phyloP scores from a whole-genome alignment of 768 basidiomycete species.

The Boletus speciosus region DNA sequence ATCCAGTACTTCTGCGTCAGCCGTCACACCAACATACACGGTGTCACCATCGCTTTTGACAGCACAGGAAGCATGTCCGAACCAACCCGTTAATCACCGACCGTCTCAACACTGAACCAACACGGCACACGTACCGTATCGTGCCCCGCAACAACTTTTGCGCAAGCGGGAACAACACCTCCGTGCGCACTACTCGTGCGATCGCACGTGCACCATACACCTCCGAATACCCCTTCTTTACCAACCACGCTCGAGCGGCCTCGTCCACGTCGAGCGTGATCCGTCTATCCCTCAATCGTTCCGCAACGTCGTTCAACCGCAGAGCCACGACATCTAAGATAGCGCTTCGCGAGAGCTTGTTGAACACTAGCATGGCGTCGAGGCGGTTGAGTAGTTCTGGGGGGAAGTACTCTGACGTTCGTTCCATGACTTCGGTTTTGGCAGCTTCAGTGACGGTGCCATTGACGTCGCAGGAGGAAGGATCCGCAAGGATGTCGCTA shows the following conservation, averaged over 20 bases:
- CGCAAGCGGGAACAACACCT: conserved; percentile 80
- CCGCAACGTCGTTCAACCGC: conserved; percentile 70
- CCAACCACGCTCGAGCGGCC: conserved; percentile 64
- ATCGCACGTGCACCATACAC: conserved; percentile 87
- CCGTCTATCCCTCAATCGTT: conserved; percentile 57
- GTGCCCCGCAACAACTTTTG: conserved; percentile 76
- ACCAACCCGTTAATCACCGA: not conserved
- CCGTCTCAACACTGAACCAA: not conserved
- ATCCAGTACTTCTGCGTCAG: conserved; percentile 42
- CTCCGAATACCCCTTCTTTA: conserved; percentile 74
- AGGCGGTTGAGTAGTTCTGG: conserved; percentile 89
- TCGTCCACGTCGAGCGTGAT: conserved; percentile 72
- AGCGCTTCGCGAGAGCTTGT: conserved; percentile 73
- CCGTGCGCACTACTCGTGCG: conserved; percentile 77
- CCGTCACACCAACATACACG: conserved; percentile 50
- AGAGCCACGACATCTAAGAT: conserved; percentile 78
- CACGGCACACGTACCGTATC: conserved; percentile 49
- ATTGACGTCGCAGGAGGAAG: conserved; percentile 55
- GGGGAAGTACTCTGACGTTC: conserved; percentile 78
- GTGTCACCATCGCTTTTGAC: conserved; percentile 55
- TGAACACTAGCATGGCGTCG: conserved; percentile 86
- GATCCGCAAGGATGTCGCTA: conserved; percentile 70
- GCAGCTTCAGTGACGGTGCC: conserved; percentile 65
- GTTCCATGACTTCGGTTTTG: conserved; percentile 63
- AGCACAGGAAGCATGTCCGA: not conserved